Evolutionary conservation across 1,284 basidiomycete species (phyloP), one percentile per base, ranked within the genome.

Genomic region (Ustilago shanxiensis): DNA sequence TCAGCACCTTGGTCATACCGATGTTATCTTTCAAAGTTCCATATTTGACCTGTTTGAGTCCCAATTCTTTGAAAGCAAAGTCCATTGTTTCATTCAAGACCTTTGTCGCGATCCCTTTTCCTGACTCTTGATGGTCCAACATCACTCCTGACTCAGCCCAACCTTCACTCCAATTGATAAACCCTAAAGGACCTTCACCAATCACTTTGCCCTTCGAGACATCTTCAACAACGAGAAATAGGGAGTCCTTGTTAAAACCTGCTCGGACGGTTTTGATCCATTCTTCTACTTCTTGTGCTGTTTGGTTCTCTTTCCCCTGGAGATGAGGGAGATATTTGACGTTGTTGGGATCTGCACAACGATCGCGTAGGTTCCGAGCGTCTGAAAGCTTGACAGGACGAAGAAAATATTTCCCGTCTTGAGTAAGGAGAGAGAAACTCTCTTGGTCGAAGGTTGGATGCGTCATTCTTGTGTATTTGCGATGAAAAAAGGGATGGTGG

Each of bases 191-290:
- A 6, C 72, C 72, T 52, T 74, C 66, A 10, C 62, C 72, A 28
- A 74, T 66, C 4, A 70, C 66, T 9, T 28, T 33, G 18, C 31
- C 37, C 3, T 33, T 52, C 20, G 33, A 13, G 14, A 58, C 47
- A 20, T 66, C 62, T 6, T 59, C 59, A 20, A 74, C 33, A 22
- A 74, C 66, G 24, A 74, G 60, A 51, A 74, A 74, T 18, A 74
- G 55, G 3, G 59, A 59, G 18, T 74, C 60, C n/a, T 63, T 69
- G 52, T 74, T 74, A 44, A 61, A 74, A 2, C 63, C 66, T 6
- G 47, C 37, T 31, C 55, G 66, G 13, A 74, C 72, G 26, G 44
- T 60, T 1, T 24, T 2, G 18, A 72, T 72, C 70, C 70, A 72
- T 0, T 35, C 22, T 37, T 67, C 53, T 39, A 72, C 70, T 8